A percentile compares a stretch with the other conserved stretches of the same genome.
Conservation (phyloP, 371 early-diverging fungal genomes). For the Entomophthora muscae region DNA sequence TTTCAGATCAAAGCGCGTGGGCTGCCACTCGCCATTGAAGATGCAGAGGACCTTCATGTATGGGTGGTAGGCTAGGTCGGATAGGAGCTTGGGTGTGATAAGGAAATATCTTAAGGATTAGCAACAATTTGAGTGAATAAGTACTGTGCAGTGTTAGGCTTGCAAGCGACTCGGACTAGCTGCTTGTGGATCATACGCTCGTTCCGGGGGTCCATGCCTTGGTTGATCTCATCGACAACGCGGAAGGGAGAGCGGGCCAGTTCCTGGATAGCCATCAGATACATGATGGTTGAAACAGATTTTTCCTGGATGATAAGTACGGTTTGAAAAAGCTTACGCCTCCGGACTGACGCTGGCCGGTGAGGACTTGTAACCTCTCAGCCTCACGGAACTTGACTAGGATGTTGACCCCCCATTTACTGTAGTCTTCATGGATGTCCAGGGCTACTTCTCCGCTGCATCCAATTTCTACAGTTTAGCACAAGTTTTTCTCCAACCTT, state of each 20-base stretch:
- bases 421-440: constrained; percentile 53
- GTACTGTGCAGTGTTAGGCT: constrained; percentile 48
- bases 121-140: constrained; percentile 11
- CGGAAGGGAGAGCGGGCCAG: constrained; percentile 87
- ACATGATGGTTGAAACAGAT: constrained; percentile 92
- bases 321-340: constrained; percentile 36
- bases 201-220: constrained; percentile 99
- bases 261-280: constrained; percentile 86
- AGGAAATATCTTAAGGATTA: constrained; percentile 65
- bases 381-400: constrained; percentile 75
- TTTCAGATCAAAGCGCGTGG: constrained; percentile 16
- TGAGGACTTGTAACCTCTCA: constrained; percentile 75
- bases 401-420: constrained; percentile 93
- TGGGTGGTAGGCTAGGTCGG: constrained; percentile 82
- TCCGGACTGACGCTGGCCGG: constrained; percentile 91
- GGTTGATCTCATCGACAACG: constrained; percentile 99
- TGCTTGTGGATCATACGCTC: constrained; percentile 94
- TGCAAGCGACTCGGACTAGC: constrained; percentile 58
- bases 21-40: constrained; percentile 85
- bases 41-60: constrained; percentile 87
- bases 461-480: constrained; percentile 28
- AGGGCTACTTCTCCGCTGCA: constrained; percentile 77
- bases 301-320: constrained; percentile 33
- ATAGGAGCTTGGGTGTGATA: constrained; percentile 98
- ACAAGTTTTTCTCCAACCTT: constrained; percentile 8